phyloP scores from a whole-genome alignment of 306 rosid genomes.

The Trifolium pratense region DNA sequence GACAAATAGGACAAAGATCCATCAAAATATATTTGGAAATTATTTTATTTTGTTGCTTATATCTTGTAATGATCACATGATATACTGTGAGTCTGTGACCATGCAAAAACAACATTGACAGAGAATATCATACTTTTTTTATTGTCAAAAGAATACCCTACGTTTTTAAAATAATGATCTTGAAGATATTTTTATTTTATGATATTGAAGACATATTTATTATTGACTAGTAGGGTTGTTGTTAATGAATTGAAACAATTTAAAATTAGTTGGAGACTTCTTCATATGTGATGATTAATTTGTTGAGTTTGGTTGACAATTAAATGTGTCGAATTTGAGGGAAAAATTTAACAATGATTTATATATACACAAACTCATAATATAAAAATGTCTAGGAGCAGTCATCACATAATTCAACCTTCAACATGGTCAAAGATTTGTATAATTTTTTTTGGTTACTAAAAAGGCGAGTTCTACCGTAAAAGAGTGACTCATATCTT shows the following conservation, averaged over 20 bases:
- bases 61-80: slow-evolving; percentile 5
- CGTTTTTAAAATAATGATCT: not conserved
- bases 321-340: not conserved
- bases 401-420: too few species aligned
- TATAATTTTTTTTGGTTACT: too few species aligned
- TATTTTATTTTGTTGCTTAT: not conserved
- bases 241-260: not conserved
- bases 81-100: slow-evolving; percentile 3
- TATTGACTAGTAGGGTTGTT: not conserved
- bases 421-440: too few species aligned
- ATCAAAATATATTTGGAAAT: slow-evolving; percentile 23
- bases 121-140: not conserved
- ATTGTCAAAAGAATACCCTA: not conserved
- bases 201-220: not conserved
- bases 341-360: not conserved
- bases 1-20: slow-evolving; percentile 42
- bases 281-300: not conserved
- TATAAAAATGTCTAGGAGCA: too few species aligned
- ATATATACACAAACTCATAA: too few species aligned
- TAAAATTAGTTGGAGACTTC: not conserved
- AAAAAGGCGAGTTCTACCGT: too few species aligned
- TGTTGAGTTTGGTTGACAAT: not conserved
- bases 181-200: too few species aligned
- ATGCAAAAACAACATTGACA: slow-evolving; percentile 28
- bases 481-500: too few species aligned